Evolutionary conservation across 192 early-diverging fungal species (phyloP).

Genomic region (Geosiphon pyriformis): DNA sequence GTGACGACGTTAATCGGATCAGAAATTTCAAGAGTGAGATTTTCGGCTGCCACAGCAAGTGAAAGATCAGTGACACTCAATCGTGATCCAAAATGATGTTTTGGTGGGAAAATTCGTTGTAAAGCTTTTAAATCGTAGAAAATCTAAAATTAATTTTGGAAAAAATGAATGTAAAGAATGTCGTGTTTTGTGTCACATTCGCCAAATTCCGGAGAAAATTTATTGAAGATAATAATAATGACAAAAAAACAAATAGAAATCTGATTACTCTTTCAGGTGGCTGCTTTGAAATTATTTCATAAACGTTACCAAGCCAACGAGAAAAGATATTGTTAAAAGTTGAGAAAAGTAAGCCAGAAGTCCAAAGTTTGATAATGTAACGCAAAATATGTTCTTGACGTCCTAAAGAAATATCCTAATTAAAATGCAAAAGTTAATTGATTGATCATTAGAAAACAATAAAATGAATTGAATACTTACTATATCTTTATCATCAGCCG

Average conservation of each 20-base stretch:
- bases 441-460: too few relatives aligned
- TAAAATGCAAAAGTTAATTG: too few relatives aligned
- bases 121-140: slow-evolving; percentile 19
- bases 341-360: slow-evolving; percentile 39
- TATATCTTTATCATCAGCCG: too few relatives aligned
- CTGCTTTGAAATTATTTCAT: slow-evolving; percentile 6
- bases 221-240: background rate
- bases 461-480: too few relatives aligned
- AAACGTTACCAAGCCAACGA: slow-evolving; percentile 40
- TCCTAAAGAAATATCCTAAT: slow-evolving; percentile 31
- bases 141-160: too few relatives aligned
- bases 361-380: slow-evolving; percentile 40
- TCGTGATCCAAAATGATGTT: background rate
- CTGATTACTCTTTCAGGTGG: background rate
- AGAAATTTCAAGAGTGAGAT: background rate
- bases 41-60: background rate
- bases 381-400: slow-evolving; percentile 38
- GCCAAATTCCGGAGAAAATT: background rate
- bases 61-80: slow-evolving; percentile 1
- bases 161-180: too few relatives aligned
- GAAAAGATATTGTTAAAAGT: slow-evolving; percentile 36
- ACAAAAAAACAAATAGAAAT: background rate
- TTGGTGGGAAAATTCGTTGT: slow-evolving; percentile 2
- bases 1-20: slow-evolving; percentile 28
- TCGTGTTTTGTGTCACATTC: too few relatives aligned